Base-by-base conservation (phyloP, 169 alveolate species). In the Babesia ovata region DNA sequence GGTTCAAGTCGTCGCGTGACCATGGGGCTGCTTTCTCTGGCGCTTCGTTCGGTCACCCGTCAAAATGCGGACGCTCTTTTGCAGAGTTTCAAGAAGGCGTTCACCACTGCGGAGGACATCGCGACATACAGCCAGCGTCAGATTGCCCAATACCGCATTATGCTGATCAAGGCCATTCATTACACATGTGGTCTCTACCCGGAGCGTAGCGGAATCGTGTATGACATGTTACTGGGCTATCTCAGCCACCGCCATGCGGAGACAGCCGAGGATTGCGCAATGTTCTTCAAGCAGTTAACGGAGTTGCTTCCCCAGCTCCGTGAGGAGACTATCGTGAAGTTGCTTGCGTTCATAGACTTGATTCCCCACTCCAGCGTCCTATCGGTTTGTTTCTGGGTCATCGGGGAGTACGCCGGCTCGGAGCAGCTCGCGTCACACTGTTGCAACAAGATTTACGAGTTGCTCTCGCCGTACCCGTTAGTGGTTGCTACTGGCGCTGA, bases 1-100 rank as follows among this genome's bases (percentile, higher is more conserved):
- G 85, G 89, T 45, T 89, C 95, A 17, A 88, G 93, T 19, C 77
- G 73, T 44, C 95, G 92, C 67, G 88, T 96, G 29, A 83, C 94
- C n/a, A 77, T 83, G 62, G 93, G 90, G 33, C 87, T 95, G 28
- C 85, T 96, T 29, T 91, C 94, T 49, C 77, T 94, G 21, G 91
- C 91, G 24, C 73, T 86, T 13, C 84, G 79, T 44, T 58, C 83
- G 19, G 44, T 84, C 9, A 86, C 82, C 19, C 77, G 84, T 17
- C 70, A 85, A 42, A 90, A 90, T 61, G 92, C 84, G 50, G 79
- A 77, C 33, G 29, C 45, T 21, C 78, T 90, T n/a, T 58, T 90
- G 50, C 69, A 69, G 50, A 85, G 79, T 10, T 66, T 90, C 57
- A 79, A 85, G 52, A 77, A 77, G 70, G 91, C 78, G 48, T 81